Evolutionary conservation across 2,329 filamentous ascomycete species (phyloP).

Genomic region (Neonectria magnoliae): DNA sequence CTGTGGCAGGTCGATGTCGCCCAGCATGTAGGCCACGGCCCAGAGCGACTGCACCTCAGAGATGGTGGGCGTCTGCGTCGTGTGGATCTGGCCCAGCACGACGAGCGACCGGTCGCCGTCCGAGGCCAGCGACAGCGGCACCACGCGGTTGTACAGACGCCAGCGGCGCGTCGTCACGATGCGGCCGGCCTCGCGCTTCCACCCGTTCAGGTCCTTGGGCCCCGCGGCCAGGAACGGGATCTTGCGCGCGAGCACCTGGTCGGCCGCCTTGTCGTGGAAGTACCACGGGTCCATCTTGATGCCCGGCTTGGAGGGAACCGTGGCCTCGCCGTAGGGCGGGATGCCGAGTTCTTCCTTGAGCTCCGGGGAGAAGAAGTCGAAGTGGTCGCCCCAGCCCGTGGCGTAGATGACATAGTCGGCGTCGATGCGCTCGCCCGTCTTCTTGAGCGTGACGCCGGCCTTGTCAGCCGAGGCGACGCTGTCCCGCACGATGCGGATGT

Average conservation of each 20-base stretch:
- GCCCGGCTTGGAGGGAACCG: too few relatives aligned
- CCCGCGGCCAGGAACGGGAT: slow-evolving; percentile 1
- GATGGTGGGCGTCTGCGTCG: slow-evolving; percentile 4
- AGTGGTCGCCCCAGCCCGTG: slow-evolving; percentile 12
- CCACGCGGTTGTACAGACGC: slow-evolving; percentile 6
- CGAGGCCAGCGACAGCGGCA: neutral
- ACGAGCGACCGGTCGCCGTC: slow-evolving; percentile 5
- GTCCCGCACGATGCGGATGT: neutral
- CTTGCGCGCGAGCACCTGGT: neutral
- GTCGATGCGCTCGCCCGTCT: neutral
- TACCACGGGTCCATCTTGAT: neutral
- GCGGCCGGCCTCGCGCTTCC: too few relatives aligned
- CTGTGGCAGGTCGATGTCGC: slow-evolving; percentile 1
- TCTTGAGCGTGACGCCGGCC: neutral
- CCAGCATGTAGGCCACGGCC: slow-evolving; percentile 6
- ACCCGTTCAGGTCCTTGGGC: neutral
- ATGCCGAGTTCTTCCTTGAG: slow-evolving; percentile 1
- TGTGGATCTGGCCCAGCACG: slow-evolving; percentile 12
- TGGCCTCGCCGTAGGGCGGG: neutral
- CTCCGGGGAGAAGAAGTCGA: neutral
- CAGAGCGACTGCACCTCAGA: slow-evolving; percentile 10
- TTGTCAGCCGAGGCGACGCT: neutral
- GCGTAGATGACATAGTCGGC: slow-evolving; percentile 1
- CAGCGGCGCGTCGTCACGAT: neutral
- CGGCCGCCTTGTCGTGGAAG: neutral